Evolutionary conservation across 2,329 filamentous ascomycete genomes (phyloP).

Genomic region (Ophiostoma ips): DNA sequence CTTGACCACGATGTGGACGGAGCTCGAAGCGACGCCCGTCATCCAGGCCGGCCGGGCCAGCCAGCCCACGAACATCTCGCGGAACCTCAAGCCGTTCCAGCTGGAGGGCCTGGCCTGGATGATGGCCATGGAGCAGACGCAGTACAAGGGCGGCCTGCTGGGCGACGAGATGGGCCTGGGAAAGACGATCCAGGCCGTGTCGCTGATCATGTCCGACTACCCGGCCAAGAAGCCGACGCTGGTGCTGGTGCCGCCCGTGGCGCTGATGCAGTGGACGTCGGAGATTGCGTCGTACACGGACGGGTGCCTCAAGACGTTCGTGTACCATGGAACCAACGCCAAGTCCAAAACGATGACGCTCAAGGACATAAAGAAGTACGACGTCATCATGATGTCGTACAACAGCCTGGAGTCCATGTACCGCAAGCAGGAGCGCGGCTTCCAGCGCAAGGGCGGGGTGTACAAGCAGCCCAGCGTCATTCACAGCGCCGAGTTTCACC

Average conservation of each 20-base stretch:
- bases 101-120: slow-evolving; percentile 92
- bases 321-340: slow-evolving; percentile 76
- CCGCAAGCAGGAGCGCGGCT: slow-evolving; percentile 84
- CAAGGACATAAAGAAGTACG: slow-evolving; percentile 64
- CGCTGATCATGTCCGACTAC: slow-evolving; percentile 94
- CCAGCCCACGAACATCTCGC: slow-evolving; percentile 66
- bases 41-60: slow-evolving; percentile 48
- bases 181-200: slow-evolving; percentile 96
- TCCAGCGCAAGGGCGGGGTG: slow-evolving; percentile 63
- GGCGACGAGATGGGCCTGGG: slow-evolving; percentile 99
- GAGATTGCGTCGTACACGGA: slow-evolving; percentile 74
- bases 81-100: slow-evolving; percentile 83
- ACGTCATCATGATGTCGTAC: slow-evolving; percentile 97
- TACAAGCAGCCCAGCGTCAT: slow-evolving; percentile 71
- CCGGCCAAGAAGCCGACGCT: slow-evolving; percentile 70
- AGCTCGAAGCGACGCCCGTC: slow-evolving; percentile 52
- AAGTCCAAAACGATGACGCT: slow-evolving; percentile 66
- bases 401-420: slow-evolving; percentile 82
- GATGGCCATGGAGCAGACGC: slow-evolving; percentile 70
- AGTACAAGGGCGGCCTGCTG: slow-evolving; percentile 79
- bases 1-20: slow-evolving; percentile 72
- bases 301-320: slow-evolving; percentile 76
- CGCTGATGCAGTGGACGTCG: slow-evolving; percentile 86
- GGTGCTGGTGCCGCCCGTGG: slow-evolving; percentile 83
- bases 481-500: slow-evolving; percentile 76